phyloP scores from a whole-genome alignment of 768 basidiomycete genomes.

The Astraeus odoratus region DNA sequence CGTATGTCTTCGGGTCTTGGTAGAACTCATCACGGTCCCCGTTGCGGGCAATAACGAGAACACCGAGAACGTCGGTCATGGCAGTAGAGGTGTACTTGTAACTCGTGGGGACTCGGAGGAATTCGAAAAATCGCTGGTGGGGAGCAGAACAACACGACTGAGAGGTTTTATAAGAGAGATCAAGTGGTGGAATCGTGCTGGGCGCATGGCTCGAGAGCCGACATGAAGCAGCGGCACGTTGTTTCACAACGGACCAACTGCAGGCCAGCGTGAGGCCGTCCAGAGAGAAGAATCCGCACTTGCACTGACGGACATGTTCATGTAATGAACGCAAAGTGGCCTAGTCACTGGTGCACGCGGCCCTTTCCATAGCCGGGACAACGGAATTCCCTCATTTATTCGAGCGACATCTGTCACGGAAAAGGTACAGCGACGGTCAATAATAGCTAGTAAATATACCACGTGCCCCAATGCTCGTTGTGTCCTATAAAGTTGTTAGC shows the following conservation, averaged over 20 bases:
- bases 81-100: slow-evolving; percentile 1
- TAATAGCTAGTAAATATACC: too few species aligned
- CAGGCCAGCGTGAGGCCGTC: slow-evolving; percentile 29
- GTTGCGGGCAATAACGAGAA: slow-evolving; percentile 71
- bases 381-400: background rate
- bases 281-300: slow-evolving; percentile 18
- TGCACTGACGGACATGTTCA: slow-evolving; percentile 20
- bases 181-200: slow-evolving; percentile 22
- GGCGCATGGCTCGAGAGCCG: slow-evolving; percentile 23
- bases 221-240: slow-evolving; percentile 16
- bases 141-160: slow-evolving; percentile 3
- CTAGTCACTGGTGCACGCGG: slow-evolving; percentile 11
- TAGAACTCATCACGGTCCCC: slow-evolving; percentile 65
- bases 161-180: slow-evolving; percentile 19
- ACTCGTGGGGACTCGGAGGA: slow-evolving; percentile 11
- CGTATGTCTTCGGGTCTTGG: slow-evolving; percentile 67
- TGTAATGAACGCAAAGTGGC: slow-evolving; percentile 21
- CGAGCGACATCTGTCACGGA: background rate
- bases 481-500: slow-evolving; percentile 2
- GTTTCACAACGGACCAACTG: slow-evolving; percentile 19
- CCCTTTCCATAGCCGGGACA: background rate
- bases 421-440: too few species aligned
- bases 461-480: background rate
- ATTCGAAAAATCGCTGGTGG: slow-evolving; percentile 13
- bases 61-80: slow-evolving; percentile 59